Conservation (phyloP, 75 land plant species). For the Ceratopteris richardii region DNA sequence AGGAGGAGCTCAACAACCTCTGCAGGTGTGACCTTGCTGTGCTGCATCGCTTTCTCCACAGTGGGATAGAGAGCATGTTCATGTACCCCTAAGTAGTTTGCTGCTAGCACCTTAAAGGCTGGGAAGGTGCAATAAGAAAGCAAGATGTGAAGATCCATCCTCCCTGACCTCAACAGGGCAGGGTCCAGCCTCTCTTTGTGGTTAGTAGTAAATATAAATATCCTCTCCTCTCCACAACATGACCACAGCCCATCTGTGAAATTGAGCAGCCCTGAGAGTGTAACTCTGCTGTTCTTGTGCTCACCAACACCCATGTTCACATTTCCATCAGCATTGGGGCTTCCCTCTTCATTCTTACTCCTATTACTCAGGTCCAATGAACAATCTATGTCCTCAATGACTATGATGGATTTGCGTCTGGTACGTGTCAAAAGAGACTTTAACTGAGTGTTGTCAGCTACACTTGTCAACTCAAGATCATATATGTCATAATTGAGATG, state of each 20-base stretch:
- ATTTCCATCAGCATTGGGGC: not conserved
- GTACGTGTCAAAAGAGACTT: conserved; percentile 45
- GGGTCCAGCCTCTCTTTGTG: conserved; percentile 24
- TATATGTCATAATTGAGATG: conserved; percentile 56
- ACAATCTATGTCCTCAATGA: conserved; percentile 75
- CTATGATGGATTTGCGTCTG: conserved; percentile 56
- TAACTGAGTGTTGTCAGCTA: conserved; percentile 43
- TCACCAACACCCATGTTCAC: not conserved
- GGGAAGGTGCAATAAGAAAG: conserved; percentile 21
- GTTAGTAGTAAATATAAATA: conserved; percentile 25
- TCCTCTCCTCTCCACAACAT: conserved; percentile 26
- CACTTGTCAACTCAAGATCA: conserved; percentile 59
- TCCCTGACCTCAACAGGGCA: conserved; percentile 20
- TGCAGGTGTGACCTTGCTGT: conserved; percentile 17
- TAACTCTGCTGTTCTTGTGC: conserved; percentile 13
- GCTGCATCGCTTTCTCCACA: not conserved
- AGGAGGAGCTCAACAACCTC: conserved; percentile 14
- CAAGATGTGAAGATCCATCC: conserved; percentile 28
- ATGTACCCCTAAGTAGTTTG: conserved; percentile 10
- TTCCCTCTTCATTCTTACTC: conserved; percentile 11
- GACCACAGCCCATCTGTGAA: conserved; percentile 31
- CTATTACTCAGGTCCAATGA: conserved; percentile 46
- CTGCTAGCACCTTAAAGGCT: conserved; percentile 20
- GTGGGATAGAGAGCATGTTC: not conserved
- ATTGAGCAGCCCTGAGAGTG: conserved; percentile 25